A percentile compares a stretch with the other conserved stretches of the same genome.
Conservation (phyloP, 129 eudicot species). For the Cynara cardunculus region DNA sequence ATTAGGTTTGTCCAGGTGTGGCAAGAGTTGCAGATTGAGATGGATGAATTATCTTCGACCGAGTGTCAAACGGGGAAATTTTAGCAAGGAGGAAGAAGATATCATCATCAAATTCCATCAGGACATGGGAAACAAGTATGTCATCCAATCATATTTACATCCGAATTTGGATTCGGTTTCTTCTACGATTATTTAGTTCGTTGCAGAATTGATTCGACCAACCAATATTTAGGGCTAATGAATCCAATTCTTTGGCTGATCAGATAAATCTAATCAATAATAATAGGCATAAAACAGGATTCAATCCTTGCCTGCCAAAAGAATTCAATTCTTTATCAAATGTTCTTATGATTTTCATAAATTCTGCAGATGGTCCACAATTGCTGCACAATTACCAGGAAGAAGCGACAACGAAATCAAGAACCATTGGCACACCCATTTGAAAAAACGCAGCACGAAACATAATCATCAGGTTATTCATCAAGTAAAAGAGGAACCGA, state of each 20-base stretch:
- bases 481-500: constrained; percentile 21
- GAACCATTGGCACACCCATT: constrained; percentile 40
- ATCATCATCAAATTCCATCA: constrained; percentile 29
- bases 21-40: constrained; percentile 55
- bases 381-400: constrained; percentile 39
- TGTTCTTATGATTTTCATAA: neutral
- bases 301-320: neutral
- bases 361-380: constrained; percentile 36
- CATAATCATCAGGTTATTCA: constrained; percentile 8
- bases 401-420: constrained; percentile 42
- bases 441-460: constrained; percentile 26
- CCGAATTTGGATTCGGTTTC: neutral
- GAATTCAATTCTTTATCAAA: neutral
- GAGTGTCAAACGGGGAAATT: constrained; percentile 33
- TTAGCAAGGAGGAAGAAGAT: constrained; percentile 38
- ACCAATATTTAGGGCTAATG: neutral
- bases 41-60: constrained; percentile 45
- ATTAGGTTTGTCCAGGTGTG: constrained; percentile 42
- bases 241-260: too few relatives aligned
- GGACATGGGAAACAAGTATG: constrained; percentile 39
- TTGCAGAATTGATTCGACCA: neutral
- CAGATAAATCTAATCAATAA: neutral
- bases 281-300: neutral
- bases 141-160: neutral
- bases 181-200: neutral